These are phyloP conservation scores for Flaveria ramosissima DNA, from an alignment of 129 eudicot species.

Conservation along the genomic window DNA sequence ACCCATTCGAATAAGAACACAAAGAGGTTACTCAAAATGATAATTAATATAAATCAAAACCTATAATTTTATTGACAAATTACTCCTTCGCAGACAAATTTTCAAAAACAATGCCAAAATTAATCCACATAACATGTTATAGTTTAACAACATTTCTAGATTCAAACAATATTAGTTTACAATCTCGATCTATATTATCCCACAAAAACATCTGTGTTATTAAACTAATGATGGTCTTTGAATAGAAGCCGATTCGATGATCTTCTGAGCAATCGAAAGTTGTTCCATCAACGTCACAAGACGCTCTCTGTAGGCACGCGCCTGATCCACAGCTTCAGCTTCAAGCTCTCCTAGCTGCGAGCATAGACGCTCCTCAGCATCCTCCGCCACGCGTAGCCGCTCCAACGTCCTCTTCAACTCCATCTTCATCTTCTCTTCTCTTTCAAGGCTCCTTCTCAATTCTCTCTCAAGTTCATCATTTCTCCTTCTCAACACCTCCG, in stretches of 20 bases:
- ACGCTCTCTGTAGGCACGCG: conserved; percentile 52
- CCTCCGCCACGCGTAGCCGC: conserved; percentile 76
- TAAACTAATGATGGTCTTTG: neutral
- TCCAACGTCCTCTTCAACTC: conserved; percentile 46
- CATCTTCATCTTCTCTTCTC: conserved; percentile 71
- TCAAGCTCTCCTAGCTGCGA: conserved; percentile 82
- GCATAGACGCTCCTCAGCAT: conserved; percentile 87
- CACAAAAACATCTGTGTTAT: neutral
- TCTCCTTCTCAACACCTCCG: conserved; percentile 50
- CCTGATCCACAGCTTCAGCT: conserved; percentile 82
- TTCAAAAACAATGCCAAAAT: no score
- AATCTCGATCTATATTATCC: neutral
- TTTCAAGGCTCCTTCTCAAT: conserved; percentile 49
- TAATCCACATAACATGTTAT: neutral
- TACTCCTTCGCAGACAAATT: no score
- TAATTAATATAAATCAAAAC: no score
- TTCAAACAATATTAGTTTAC: conserved; percentile 8
- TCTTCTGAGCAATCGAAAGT: conserved; percentile 54
- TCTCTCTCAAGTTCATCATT: conserved; percentile 81
- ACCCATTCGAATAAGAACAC: no score
- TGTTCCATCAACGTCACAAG: conserved; percentile 55
- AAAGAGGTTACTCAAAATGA: no score
- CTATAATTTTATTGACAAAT: no score
- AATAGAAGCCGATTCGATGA: conserved; percentile 28
- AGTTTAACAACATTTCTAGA: conserved; percentile 8